Evolutionary conservation across 1,139 yeast genomes (phyloP).

Genomic region (Blastobotrys serpentis): DNA sequence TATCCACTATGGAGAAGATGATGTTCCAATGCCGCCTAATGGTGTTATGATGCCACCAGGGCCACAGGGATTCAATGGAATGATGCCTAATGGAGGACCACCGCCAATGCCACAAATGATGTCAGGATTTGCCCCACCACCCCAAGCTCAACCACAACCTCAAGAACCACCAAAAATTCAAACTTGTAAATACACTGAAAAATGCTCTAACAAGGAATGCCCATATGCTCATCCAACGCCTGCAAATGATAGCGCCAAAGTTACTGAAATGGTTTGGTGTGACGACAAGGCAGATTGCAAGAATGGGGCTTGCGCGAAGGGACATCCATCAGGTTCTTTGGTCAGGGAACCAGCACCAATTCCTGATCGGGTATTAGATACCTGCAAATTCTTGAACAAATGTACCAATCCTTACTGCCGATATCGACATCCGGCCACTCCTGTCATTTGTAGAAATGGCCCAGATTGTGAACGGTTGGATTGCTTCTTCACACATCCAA

Average conservation of each 20-base stretch:
- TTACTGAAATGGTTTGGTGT: slow-evolving; percentile 73
- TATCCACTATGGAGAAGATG: slow-evolving; percentile 83
- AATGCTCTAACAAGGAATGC: slow-evolving; percentile 75
- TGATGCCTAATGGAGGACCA: neutral
- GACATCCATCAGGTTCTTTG: slow-evolving; percentile 72
- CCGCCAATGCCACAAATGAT: neutral
- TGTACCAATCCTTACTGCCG: slow-evolving; percentile 80
- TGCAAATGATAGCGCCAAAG: slow-evolving; percentile 70
- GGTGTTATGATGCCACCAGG: slow-evolving; percentile 9
- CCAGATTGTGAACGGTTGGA: slow-evolving; percentile 72
- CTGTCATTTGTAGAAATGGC: slow-evolving; percentile 78
- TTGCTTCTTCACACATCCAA: slow-evolving; percentile 80
- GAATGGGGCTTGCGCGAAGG: slow-evolving; percentile 61
- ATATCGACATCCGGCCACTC: slow-evolving; percentile 76
- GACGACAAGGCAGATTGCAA: slow-evolving; percentile 62
- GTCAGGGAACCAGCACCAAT: slow-evolving; percentile 31
- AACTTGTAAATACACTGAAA: slow-evolving; percentile 70
- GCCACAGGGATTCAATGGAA: neutral
- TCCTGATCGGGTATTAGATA: slow-evolving; percentile 50
- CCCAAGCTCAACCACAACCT: no score
- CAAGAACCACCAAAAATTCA: slow-evolving; percentile 14
- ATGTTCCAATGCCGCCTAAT: slow-evolving; percentile 30
- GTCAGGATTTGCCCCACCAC: slow-evolving; percentile 12
- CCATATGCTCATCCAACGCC: slow-evolving; percentile 93
- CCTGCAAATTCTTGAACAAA: slow-evolving; percentile 72